Conservation (phyloP, 805 yeast species). For the Metschnikowia rubicola region DNA sequence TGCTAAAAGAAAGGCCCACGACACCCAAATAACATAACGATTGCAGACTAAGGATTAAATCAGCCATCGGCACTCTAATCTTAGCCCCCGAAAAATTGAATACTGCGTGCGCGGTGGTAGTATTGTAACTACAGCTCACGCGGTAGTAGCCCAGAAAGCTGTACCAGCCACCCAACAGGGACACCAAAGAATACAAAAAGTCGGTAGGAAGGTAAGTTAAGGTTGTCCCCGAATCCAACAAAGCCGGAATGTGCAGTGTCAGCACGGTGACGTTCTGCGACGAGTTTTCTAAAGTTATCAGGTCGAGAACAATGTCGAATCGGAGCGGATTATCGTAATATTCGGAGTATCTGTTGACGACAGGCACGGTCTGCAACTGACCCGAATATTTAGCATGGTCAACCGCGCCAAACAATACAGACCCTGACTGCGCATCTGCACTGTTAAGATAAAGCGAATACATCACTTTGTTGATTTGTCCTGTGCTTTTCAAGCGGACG, state of each 20-base stretch:
- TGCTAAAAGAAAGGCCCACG: conserved; percentile 20
- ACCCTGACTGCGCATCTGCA: conserved; percentile 25
- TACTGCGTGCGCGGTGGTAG: background rate
- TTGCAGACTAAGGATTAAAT: conserved; percentile 20
- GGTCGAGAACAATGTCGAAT: conserved; percentile 46
- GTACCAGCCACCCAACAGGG: background rate
- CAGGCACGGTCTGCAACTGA: conserved; percentile 33
- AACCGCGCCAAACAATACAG: conserved; percentile 40
- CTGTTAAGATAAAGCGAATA: conserved; percentile 62
- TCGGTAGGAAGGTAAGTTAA: conserved; percentile 44
- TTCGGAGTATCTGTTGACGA: conserved; percentile 32
- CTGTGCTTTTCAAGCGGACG: conserved; percentile 50
- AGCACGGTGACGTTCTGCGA: conserved; percentile 6
- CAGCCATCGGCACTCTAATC: conserved; percentile 45
- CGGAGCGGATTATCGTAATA: conserved; percentile 33
- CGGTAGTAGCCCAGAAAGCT: background rate
- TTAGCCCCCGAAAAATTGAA: conserved; percentile 56
- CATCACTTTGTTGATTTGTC: conserved; percentile 50
- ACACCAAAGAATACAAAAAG: conserved; percentile 19
- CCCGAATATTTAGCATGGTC: conserved; percentile 37
- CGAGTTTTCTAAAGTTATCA: conserved; percentile 22
- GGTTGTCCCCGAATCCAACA: conserved; percentile 54
- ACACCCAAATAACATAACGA: conserved; percentile 25
- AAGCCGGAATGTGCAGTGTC: conserved; percentile 6
- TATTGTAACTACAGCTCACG: conserved; percentile 8